Percentiles rank a stretch among this genome's conserved stretches.
Conservation (phyloP, 2,329 filamentous ascomycete species). For the Cladophialophora yegresii region DNA sequence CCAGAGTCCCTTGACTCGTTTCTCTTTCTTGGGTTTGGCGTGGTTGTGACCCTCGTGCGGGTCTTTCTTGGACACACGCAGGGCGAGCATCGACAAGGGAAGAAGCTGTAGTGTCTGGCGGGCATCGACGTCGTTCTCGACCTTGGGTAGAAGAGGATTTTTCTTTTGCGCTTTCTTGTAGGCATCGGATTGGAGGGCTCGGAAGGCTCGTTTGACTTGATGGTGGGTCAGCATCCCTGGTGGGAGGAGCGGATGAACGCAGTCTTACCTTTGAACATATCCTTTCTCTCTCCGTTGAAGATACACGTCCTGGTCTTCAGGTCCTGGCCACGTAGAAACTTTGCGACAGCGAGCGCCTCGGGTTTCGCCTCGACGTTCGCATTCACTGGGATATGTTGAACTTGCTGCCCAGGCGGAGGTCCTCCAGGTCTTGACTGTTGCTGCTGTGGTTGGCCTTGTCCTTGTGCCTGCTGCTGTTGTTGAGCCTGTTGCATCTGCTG, state of each 20-base stretch:
- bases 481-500: constrained; percentile 39
- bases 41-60: constrained; percentile 74
- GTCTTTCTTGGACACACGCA: constrained; percentile 83
- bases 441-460: constrained; percentile 43
- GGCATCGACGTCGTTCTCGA: constrained; percentile 83
- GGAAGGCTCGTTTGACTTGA: constrained; percentile 90
- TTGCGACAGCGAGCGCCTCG: constrained; percentile 81
- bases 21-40: constrained; percentile 68
- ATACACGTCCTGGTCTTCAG: constrained; percentile 90
- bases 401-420: constrained; percentile 43
- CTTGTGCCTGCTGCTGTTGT: constrained; percentile 40
- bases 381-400: constrained; percentile 53
- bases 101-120: constrained; percentile 95
- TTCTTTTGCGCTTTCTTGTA: constrained; percentile 78
- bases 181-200: constrained; percentile 81
- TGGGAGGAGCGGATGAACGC: too few relatives aligned
- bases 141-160: constrained; percentile 83
- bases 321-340: constrained; percentile 80
- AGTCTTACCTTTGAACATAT: constrained; percentile 86
- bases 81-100: constrained; percentile 87
- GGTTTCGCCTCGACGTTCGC: constrained; percentile 72
- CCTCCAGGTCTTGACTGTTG: constrained; percentile 42
- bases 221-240: not conserved
- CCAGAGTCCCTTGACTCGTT: constrained; percentile 94
- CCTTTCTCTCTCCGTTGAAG: constrained; percentile 92